Evolutionary conservation across 1,139 yeast genomes (phyloP).

Genomic region (Sugiyamaella sp.): DNA sequence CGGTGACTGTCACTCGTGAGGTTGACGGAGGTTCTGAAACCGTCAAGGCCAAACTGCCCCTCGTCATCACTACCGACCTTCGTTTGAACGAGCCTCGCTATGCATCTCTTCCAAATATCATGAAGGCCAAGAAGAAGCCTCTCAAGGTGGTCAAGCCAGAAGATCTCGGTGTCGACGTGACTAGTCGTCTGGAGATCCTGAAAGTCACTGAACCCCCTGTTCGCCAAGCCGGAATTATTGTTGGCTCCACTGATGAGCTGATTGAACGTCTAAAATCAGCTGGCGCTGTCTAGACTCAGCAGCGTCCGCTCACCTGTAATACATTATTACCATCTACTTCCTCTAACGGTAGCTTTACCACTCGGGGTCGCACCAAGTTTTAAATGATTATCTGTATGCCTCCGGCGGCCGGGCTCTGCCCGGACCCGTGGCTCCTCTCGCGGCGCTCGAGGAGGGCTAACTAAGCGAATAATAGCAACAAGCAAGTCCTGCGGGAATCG

Average conservation of each 20-base stretch:
- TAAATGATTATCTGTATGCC: too few relatives aligned
- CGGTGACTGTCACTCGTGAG: slow-evolving; percentile 82
- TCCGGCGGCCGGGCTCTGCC: slow-evolving; percentile 6
- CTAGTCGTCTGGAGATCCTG: slow-evolving; percentile 66
- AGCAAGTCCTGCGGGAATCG: background rate
- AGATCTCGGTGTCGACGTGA: slow-evolving; percentile 71
- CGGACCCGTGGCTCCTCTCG: slow-evolving; percentile 3
- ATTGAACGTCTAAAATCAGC: slow-evolving; percentile 72
- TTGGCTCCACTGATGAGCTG: slow-evolving; percentile 79
- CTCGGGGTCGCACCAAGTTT: too few relatives aligned
- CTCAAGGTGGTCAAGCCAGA: slow-evolving; percentile 66
- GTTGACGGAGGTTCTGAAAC: slow-evolving; percentile 95
- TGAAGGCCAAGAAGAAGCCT: slow-evolving; percentile 98
- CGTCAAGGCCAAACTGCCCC: slow-evolving; percentile 74
- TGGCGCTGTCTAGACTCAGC: slow-evolving; percentile 41
- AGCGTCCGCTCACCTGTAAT: too few relatives aligned
- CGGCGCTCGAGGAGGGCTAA: background rate
- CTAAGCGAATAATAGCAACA: background rate
- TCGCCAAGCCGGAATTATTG: slow-evolving; percentile 81
- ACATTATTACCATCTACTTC: too few relatives aligned
- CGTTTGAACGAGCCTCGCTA: slow-evolving; percentile 94
- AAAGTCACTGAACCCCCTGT: slow-evolving; percentile 84
- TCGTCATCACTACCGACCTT: slow-evolving; percentile 88
- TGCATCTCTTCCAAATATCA: slow-evolving; percentile 89
- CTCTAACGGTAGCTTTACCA: too few relatives aligned